Evolutionary conservation across 139 green algal species (phyloP).

Genomic region (Volvox reticuliferus): DNA sequence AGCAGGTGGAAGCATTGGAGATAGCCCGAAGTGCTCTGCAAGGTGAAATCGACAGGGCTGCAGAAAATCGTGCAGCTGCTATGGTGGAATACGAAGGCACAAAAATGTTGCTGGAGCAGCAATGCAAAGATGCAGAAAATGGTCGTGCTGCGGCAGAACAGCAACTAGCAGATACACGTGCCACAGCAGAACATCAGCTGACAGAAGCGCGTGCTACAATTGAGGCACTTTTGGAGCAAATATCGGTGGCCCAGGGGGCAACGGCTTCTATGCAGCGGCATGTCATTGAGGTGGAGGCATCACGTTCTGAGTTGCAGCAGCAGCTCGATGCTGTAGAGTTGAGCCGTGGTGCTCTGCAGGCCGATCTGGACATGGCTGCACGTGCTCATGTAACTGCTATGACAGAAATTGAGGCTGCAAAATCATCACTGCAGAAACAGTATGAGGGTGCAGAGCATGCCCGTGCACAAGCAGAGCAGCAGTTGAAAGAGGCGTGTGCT

Average conservation of each 20-base stretch:
- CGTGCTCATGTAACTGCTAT: neutral
- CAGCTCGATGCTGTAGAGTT: neutral
- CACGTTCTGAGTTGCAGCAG: neutral
- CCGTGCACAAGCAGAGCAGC: neutral
- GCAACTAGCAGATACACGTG: neutral
- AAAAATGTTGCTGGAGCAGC: neutral
- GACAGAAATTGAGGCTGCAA: neutral
- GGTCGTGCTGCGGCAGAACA: neutral
- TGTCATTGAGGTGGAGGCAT: neutral
- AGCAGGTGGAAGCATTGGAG: neutral
- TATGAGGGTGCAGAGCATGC: neutral
- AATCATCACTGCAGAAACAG: neutral
- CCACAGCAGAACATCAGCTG: too few species aligned
- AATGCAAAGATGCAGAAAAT: neutral
- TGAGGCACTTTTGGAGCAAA: too few species aligned
- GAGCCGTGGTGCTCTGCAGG: neutral
- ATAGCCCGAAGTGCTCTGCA: neutral
- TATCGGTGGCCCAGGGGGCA: too few species aligned
- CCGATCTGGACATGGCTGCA: neutral
- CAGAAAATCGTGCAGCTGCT: neutral
- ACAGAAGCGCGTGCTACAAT: neutral
- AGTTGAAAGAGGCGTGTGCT: slow-evolving; percentile 9
- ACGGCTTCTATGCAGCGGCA: neutral
- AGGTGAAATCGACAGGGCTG: neutral
- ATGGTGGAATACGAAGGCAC: neutral